Evolutionary conservation across 495 filamentous ascomycete species (phyloP), one percentile per base, ranked within the genome.

Genomic region (Hypoxylon cercidicola): DNA sequence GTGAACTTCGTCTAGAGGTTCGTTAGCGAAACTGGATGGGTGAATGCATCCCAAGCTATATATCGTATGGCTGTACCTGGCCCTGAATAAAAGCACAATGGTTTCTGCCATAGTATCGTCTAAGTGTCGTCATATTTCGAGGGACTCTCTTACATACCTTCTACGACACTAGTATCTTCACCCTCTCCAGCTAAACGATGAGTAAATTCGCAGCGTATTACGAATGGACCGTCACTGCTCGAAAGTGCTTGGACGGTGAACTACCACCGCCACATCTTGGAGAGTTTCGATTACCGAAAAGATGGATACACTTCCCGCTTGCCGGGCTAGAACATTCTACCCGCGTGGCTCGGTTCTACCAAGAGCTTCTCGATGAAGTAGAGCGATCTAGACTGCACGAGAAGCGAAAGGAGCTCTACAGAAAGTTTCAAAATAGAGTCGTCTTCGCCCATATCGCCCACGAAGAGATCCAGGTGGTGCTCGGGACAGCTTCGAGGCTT

Each of bases 141-240:
- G n/a, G 10, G 13, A 20, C 7, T 0, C 23, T 50, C 9, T 30
- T 20, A 30, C 11, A 40, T 53, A 35, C 12, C n/a, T 48, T 8
- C 3, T 10, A 32, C 39, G 12, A 32, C 30, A 34, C 25, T 10
- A 12, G 15, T 30, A 19, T 39, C 43, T 4, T 13, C 3, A 39
- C 25, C 8, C 10, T 10, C 30, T 32, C 30, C 30, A 25, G 18
- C 20, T 3, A 11, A 47, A 63, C 41, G 12, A 63, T 63, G 65
- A 68, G 65, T 35, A 63, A 55, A 46, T 68, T 68, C 20, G 44
- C 59, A 20, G 50, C 20, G 41, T 63, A 68, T 48, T 63, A 25
- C 37, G 49, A 68, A 12, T 68, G 64, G 64, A 60, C 45, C 28
- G 18, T 59, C 12, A 68, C 59, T n/a, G 64, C 34, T 55, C 62